These are phyloP conservation scores for Paraphoma sp. DNA, from an alignment of 2,329 filamentous ascomycete genomes.

Conservation along the genomic window DNA sequence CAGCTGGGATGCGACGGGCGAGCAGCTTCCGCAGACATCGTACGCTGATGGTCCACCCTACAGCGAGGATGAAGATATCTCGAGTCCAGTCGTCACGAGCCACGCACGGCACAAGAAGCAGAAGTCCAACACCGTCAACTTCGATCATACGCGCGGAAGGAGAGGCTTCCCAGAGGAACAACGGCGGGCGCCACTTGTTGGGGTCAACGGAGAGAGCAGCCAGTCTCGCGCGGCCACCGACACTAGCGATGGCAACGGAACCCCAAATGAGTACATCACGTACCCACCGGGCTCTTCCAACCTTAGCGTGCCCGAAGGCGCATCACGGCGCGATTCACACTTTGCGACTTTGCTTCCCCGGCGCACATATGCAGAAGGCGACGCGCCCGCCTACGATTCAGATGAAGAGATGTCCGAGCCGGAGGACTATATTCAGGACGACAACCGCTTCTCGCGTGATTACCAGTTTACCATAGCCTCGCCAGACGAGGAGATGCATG, in stretches of 20 bases:
- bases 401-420: conserved; percentile 58
- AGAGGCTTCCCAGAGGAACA: conserved; percentile 40
- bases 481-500: conserved; percentile 96
- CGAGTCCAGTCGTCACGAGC: conserved; percentile 85
- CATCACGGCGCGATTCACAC: conserved; percentile 59
- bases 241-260: conserved; percentile 73
- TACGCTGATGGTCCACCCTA: conserved; percentile 85
- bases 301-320: conserved; percentile 37
- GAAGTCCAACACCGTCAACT: conserved; percentile 57
- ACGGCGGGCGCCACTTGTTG: conserved; percentile 53
- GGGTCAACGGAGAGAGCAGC: conserved; percentile 70
- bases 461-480: conserved; percentile 96
- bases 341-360: conserved; percentile 57
- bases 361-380: conserved; percentile 50
- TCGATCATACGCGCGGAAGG: conserved; percentile 47
- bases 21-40: conserved; percentile 80
- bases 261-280: conserved; percentile 80
- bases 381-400: conserved; percentile 48
- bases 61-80: conserved; percentile 93
- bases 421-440: conserved; percentile 62
- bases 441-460: conserved; percentile 85
- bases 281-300: conserved; percentile 66
- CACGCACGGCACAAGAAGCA: conserved; percentile 81
- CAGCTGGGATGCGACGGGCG: conserved; percentile 61
- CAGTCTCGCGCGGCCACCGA: conserved; percentile 78